phyloP scores from a whole-genome alignment of 805 yeast species.

The Wickerhamiella allomyrinae region DNA sequence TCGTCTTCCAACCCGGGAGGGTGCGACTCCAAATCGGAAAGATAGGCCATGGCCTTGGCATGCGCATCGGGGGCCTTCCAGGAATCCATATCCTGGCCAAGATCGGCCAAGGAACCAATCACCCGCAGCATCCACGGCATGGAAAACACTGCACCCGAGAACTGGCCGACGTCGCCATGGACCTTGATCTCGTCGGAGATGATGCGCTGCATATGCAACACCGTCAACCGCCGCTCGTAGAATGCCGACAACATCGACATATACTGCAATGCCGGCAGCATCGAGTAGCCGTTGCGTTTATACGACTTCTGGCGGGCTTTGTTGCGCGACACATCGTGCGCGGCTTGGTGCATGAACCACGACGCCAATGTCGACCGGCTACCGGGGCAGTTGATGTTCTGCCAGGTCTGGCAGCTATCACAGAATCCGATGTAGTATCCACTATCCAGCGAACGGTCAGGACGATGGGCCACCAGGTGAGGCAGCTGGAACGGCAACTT shows the following conservation, averaged over 20 bases:
- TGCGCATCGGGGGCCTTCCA: neutral
- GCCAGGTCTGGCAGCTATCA: constrained; percentile 3
- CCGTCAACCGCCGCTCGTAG: neutral
- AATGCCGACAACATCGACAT: neutral
- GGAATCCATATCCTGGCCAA: neutral
- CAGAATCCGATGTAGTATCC: neutral
- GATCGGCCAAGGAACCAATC: neutral
- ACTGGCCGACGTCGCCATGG: neutral
- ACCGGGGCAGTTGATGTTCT: neutral
- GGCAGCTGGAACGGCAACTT: neutral
- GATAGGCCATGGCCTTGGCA: neutral
- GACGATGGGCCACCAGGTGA: neutral
- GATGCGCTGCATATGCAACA: neutral
- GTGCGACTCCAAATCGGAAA: no score
- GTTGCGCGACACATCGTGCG: constrained; percentile 2
- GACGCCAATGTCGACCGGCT: neutral
- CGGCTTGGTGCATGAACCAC: constrained; percentile 1
- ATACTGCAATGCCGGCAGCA: neutral
- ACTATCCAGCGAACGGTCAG: neutral
- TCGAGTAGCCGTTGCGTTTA: neutral
- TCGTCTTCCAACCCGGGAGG: no score
- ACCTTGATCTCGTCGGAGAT: neutral
- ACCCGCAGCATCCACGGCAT: neutral
- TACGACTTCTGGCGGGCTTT: neutral
- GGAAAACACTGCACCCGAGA: neutral